These are phyloP conservation scores for Sporisorium sorghi DNA, from an alignment of 1,284 basidiomycete species.

Conservation along the genomic window DNA sequence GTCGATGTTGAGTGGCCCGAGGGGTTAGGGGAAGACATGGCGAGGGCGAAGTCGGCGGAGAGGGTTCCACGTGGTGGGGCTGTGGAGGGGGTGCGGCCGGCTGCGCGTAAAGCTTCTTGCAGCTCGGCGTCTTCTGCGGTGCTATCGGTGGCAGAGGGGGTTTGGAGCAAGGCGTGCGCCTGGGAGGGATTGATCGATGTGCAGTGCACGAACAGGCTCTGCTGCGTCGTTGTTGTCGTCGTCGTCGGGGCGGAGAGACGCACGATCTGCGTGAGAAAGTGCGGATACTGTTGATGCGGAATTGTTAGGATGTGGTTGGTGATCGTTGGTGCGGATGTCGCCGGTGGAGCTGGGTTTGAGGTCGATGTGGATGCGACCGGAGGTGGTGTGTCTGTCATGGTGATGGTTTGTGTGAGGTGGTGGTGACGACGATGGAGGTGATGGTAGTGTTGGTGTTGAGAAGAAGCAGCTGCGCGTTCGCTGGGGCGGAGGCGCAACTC, in stretches of 20 bases:
- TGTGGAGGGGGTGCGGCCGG: conserved; percentile 11
- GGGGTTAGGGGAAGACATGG: conserved; percentile 22
- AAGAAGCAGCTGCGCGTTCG: background rate
- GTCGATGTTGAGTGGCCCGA: background rate
- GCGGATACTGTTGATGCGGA: conserved; percentile 15
- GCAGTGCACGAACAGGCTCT: conserved; percentile 33
- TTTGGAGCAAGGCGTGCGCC: conserved; percentile 9
- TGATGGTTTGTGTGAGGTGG: background rate
- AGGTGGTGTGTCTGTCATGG: background rate
- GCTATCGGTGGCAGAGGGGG: background rate
- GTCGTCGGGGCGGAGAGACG: conserved; percentile 19
- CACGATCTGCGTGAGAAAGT: conserved; percentile 34
- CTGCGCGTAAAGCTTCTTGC: conserved; percentile 14
- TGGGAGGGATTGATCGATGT: conserved; percentile 15
- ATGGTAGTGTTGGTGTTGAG: conserved; percentile 5
- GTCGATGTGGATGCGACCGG: background rate
- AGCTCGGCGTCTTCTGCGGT: conserved; percentile 23
- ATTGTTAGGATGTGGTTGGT: conserved; percentile 38
- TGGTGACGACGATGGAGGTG: background rate
- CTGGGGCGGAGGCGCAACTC: background rate
- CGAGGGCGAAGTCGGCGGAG: conserved; percentile 42
- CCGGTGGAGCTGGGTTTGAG: background rate
- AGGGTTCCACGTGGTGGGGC: conserved; percentile 11
- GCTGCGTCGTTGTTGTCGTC: background rate
- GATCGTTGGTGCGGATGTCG: conserved; percentile 3